Conservation (phyloP, 2,329 filamentous ascomycete genomes). For the Tolypocladium sp. region DNA sequence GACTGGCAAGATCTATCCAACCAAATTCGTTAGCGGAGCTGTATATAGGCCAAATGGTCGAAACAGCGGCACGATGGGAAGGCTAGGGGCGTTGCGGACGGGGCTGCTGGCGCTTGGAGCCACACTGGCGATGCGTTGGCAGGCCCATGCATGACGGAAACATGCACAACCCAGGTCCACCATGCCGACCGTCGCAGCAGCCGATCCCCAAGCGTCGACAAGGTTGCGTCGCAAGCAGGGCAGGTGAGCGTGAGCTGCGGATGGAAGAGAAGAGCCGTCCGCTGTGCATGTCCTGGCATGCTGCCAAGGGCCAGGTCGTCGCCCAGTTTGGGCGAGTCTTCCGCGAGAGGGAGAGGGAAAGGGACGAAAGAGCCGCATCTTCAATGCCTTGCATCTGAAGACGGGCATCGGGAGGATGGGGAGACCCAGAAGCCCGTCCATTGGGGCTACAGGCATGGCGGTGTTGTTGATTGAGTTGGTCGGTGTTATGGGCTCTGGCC, state of each 20-base stretch:
- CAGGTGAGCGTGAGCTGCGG: background rate
- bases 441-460: background rate
- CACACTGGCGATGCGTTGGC: conserved; percentile 29
- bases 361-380: background rate
- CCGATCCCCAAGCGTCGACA: conserved; percentile 4
- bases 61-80: conserved; percentile 11
- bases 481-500: conserved; percentile 1
- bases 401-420: background rate
- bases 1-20: conserved; percentile 21
- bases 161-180: conserved; percentile 30
- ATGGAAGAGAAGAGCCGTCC: background rate
- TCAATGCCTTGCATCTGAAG: background rate
- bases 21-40: conserved; percentile 23
- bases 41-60: conserved; percentile 19
- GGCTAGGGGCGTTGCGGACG: conserved; percentile 12
- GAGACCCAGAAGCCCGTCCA: background rate
- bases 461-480: conserved; percentile 7
- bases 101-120: conserved; percentile 14
- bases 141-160: conserved; percentile 47
- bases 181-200: conserved; percentile 8
- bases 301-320: background rate
- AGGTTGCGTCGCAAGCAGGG: background rate
- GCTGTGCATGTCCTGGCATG: background rate
- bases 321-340: background rate
- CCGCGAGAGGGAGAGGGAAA: background rate